These are phyloP conservation scores for Thielaviopsis ethacetica DNA, from an alignment of 2,329 filamentous ascomycete species.

Conservation along the genomic window DNA sequence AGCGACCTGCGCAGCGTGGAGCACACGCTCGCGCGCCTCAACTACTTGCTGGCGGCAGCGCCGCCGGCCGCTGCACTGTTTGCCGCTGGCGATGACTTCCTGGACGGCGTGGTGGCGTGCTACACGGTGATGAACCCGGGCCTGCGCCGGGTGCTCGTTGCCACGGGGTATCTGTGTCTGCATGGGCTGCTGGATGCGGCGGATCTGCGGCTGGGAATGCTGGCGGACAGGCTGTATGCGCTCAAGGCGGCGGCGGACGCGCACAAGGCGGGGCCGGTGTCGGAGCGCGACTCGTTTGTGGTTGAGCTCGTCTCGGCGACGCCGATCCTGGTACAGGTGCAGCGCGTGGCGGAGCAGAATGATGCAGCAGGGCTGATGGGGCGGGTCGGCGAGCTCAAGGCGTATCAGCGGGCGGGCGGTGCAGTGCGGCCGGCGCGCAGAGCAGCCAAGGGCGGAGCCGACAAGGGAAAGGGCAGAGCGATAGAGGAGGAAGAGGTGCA, in stretches of 20 bases:
- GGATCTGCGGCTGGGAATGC: slow-evolving; percentile 52
- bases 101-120: slow-evolving; percentile 56
- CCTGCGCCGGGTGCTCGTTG: slow-evolving; percentile 50
- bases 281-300: slow-evolving; percentile 55
- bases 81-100: slow-evolving; percentile 71
- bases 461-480: slow-evolving; percentile 44
- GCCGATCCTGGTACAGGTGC: slow-evolving; percentile 49
- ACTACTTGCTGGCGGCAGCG: slow-evolving; percentile 46
- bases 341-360: slow-evolving; percentile 30
- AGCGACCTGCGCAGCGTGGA: slow-evolving; percentile 40
- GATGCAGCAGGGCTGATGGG: slow-evolving; percentile 40
- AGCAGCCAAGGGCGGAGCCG: slow-evolving; percentile 21
- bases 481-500: slow-evolving; percentile 40
- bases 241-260: slow-evolving; percentile 56
- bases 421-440: slow-evolving; percentile 21
- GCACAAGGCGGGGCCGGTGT: slow-evolving; percentile 38
- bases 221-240: slow-evolving; percentile 72
- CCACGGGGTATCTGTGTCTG: slow-evolving; percentile 60
- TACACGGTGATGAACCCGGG: slow-evolving; percentile 48
- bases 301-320: slow-evolving; percentile 69
- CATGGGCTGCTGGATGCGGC: slow-evolving; percentile 50
- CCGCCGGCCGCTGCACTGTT: slow-evolving; percentile 43
- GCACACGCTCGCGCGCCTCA: slow-evolving; percentile 38
- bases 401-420: slow-evolving; percentile 40
- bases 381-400: slow-evolving; percentile 42